phyloP scores from a whole-genome alignment of 2,329 filamentous ascomycete genomes.

The Fusarium austroafricanum region DNA sequence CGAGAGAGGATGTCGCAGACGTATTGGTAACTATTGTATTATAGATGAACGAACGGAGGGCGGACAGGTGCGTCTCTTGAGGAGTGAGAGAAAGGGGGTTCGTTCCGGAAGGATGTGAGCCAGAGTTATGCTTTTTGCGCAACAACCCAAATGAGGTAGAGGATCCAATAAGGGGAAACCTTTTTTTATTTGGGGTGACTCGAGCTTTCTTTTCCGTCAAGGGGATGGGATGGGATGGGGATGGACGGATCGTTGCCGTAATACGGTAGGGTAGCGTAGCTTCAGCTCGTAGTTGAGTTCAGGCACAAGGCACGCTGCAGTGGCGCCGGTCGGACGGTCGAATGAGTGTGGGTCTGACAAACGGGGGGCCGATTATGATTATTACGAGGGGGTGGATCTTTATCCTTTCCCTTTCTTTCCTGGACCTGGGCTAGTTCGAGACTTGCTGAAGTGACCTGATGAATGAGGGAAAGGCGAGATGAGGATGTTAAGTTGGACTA shows the following conservation, averaged over 20 bases:
- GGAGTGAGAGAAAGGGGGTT: slow-evolving; percentile 33
- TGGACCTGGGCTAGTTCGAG: slow-evolving; percentile 14
- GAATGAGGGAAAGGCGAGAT: slow-evolving; percentile 25
- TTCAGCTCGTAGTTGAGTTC: too few species aligned
- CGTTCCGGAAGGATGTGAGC: slow-evolving; percentile 14
- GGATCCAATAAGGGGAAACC: slow-evolving; percentile 37
- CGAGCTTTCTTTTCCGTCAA: slow-evolving; percentile 38
- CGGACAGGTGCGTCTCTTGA: slow-evolving; percentile 42
- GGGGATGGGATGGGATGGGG: slow-evolving; percentile 34
- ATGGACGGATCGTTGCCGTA: too few species aligned
- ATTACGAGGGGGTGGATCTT: slow-evolving; percentile 32
- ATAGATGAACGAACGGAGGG: slow-evolving; percentile 29
- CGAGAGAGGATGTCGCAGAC: slow-evolving; percentile 48
- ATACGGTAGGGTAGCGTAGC: too few species aligned
- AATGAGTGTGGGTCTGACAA: too few species aligned
- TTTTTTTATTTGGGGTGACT: slow-evolving; percentile 37
- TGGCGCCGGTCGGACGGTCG: too few species aligned
- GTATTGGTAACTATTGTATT: slow-evolving; percentile 24
- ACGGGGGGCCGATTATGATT: slow-evolving; percentile 40
- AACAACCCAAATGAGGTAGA: slow-evolving; percentile 31
- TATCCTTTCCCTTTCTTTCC: slow-evolving; percentile 7
- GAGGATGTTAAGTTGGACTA: slow-evolving; percentile 13
- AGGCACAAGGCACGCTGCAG: too few species aligned
- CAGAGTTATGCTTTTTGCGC: slow-evolving; percentile 40
- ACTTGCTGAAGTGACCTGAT: slow-evolving; percentile 33